Conservation (phyloP, 1,284 basidiomycete genomes). For the Mycosarcoma maydis region DNA sequence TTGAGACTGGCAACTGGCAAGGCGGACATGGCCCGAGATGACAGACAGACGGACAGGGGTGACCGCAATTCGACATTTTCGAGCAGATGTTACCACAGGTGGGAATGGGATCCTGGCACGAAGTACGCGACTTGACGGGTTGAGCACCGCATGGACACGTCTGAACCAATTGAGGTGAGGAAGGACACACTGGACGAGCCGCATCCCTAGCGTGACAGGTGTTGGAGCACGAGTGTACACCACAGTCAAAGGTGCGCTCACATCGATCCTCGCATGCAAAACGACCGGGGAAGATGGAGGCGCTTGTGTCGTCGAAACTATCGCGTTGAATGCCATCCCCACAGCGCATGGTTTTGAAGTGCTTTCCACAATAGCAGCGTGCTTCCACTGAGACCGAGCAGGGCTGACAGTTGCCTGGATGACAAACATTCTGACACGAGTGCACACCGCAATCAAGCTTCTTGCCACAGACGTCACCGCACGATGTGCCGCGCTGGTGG, state of each 20-base stretch:
- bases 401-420: constrained; percentile 54
- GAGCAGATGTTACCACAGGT: constrained; percentile 56
- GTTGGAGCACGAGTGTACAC: constrained; percentile 52
- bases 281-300: constrained; percentile 36
- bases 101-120: constrained; percentile 59
- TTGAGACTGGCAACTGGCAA: constrained; percentile 50
- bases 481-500: constrained; percentile 52
- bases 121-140: constrained; percentile 29
- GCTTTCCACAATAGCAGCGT: constrained; percentile 61
- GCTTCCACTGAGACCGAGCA: constrained; percentile 45
- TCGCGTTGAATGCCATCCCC: constrained; percentile 47
- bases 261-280: constrained; percentile 55
- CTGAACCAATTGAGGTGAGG: constrained; percentile 46
- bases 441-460: constrained; percentile 60
- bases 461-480: constrained; percentile 53
- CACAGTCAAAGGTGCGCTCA: constrained; percentile 55
- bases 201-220: constrained; percentile 54
- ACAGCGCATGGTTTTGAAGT: constrained; percentile 53
- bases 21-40: constrained; percentile 62
- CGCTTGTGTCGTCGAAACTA: constrained; percentile 28
- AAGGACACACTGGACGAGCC: constrained; percentile 46
- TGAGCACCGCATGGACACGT: constrained; percentile 63
- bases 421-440: constrained; percentile 53
- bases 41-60: constrained; percentile 52
- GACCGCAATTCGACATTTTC: constrained; percentile 53